Conservation (phyloP, 768 basidiomycete genomes). For the Auricularia cornea region DNA sequence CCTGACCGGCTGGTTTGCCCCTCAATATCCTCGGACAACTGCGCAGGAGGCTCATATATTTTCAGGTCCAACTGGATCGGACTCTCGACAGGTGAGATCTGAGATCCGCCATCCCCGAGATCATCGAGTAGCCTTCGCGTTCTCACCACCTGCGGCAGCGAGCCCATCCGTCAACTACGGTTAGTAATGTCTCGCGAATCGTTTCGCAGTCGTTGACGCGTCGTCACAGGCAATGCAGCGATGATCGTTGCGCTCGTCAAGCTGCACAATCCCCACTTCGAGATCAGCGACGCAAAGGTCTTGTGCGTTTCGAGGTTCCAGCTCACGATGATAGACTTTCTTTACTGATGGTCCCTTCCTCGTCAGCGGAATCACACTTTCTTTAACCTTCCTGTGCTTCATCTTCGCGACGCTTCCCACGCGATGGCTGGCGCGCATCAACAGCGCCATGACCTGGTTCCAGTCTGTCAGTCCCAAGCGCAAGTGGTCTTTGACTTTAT, state of each 20-base stretch:
- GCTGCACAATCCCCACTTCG: constrained; percentile 6
- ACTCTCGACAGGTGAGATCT: background rate
- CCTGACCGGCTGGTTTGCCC: constrained; percentile 5
- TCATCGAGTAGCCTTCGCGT: background rate
- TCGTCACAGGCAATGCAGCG: constrained; percentile 1
- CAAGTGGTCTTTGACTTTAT: background rate
- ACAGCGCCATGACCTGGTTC: constrained; percentile 3
- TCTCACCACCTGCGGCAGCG: background rate
- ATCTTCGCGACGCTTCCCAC: constrained; percentile 6
- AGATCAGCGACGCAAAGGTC: constrained; percentile 1
- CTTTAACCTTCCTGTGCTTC: constrained; percentile 2
- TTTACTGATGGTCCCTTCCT: background rate
- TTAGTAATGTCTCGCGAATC: background rate
- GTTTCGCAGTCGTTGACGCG: background rate
- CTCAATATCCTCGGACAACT: background rate
- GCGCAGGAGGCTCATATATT: background rate
- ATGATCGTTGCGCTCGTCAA: constrained; percentile 6
- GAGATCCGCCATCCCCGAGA: background rate
- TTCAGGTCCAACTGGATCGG: background rate
- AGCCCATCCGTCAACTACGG: constrained; percentile 7
- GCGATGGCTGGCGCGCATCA: constrained; percentile 6
- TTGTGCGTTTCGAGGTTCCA: background rate
- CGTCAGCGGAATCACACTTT: background rate
- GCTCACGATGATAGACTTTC: background rate
- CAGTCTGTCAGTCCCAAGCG: background rate